phyloP scores from a whole-genome alignment of 441 rosid genomes.

The Gossypium schwendimanii region DNA sequence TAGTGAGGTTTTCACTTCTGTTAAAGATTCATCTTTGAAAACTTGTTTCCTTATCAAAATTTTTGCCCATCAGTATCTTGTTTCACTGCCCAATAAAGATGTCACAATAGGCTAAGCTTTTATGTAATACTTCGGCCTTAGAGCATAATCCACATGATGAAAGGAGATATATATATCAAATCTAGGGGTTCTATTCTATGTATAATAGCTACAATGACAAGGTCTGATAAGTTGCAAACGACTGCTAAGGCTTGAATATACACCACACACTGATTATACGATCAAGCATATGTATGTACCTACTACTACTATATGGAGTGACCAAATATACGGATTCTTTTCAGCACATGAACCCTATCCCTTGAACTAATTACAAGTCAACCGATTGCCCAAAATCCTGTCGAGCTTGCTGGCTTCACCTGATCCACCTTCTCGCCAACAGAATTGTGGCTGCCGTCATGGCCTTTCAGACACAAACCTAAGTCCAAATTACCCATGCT shows the following conservation, averaged over 20 bases:
- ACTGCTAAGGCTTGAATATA: slow-evolving; percentile 5
- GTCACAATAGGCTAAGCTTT: background rate
- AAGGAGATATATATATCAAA: background rate
- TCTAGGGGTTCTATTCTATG: background rate
- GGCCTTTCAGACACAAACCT: slow-evolving; percentile 53
- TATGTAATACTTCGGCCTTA: background rate
- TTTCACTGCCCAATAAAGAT: background rate
- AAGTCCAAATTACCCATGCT: slow-evolving; percentile 42
- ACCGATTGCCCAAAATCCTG: slow-evolving; percentile 20
- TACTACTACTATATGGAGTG: background rate
- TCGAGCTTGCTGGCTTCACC: slow-evolving; percentile 20
- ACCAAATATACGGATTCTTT: background rate
- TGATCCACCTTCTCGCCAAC: slow-evolving; percentile 17
- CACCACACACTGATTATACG: slow-evolving; percentile 2
- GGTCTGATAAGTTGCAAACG: background rate
- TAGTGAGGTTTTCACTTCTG: background rate
- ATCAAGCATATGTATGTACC: background rate
- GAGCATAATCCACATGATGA: background rate
- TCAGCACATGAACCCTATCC: background rate
- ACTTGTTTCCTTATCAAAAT: background rate
- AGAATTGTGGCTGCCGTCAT: slow-evolving; percentile 20
- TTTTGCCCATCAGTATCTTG: background rate
- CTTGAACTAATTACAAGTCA: slow-evolving; percentile 1
- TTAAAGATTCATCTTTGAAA: background rate
- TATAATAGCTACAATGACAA: background rate